Evolutionary conservation across 192 early-diverging fungal species (phyloP).

Genomic region (Coemansia umbellata): DNA sequence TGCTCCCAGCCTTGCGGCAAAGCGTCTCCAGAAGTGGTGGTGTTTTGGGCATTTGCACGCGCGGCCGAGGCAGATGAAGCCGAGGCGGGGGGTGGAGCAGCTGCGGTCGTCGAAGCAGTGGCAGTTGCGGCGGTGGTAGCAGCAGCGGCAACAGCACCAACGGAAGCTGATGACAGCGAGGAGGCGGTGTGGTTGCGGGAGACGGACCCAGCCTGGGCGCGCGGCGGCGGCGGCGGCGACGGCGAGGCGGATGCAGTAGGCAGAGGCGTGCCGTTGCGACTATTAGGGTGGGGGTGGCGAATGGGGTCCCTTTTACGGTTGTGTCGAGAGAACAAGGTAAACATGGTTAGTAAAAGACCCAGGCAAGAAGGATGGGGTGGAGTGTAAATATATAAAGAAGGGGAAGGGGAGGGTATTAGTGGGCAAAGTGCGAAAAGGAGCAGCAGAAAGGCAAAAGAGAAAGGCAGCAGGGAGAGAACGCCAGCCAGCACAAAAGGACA

Average conservation of each 20-base stretch:
- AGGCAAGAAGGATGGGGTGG: too few relatives aligned
- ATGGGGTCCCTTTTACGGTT: conserved; percentile 36
- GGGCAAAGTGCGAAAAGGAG: too few relatives aligned
- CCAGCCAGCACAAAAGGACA: background rate
- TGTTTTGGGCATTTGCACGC: conserved; percentile 5
- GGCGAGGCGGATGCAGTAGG: too few relatives aligned
- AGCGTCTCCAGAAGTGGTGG: conserved; percentile 22
- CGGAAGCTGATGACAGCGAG: background rate
- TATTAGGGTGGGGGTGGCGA: conserved; percentile 21
- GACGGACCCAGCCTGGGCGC: conserved; percentile 9
- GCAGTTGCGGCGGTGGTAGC: background rate
- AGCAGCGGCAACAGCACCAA: conserved; percentile 1
- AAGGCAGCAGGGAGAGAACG: background rate
- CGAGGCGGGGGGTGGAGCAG: background rate
- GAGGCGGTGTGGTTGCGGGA: conserved; percentile 11
- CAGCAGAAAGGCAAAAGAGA: background rate
- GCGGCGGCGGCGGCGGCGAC: conserved; percentile 18
- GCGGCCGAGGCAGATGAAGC: background rate
- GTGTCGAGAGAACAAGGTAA: conserved; percentile 46
- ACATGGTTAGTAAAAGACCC: too few relatives aligned
- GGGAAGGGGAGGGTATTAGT: too few relatives aligned
- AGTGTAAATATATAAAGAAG: too few relatives aligned
- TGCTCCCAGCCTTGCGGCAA: conserved; percentile 85
- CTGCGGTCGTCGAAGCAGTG: background rate
- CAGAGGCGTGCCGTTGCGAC: conserved; percentile 9